These are phyloP conservation scores for Saururus chinensis DNA, from an alignment of 164 flowering plant species.

Conservation along the genomic window DNA sequence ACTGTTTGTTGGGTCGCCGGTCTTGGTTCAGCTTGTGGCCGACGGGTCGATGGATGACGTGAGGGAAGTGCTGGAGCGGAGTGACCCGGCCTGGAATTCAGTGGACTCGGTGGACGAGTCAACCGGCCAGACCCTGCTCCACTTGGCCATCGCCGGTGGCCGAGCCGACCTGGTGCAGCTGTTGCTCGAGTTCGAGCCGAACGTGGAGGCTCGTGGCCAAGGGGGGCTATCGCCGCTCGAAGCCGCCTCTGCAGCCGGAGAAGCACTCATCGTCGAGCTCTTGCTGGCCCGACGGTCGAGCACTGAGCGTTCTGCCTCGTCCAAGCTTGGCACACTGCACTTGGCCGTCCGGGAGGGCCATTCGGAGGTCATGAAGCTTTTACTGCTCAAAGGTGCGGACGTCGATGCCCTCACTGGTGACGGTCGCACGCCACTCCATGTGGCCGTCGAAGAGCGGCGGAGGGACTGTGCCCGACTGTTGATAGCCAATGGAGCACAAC, in stretches of 20 bases:
- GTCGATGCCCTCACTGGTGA: slow-evolving; percentile 35
- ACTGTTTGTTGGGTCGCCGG: slow-evolving; percentile 51
- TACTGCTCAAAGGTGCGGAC: slow-evolving; percentile 47
- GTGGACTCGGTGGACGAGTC: slow-evolving; percentile 39
- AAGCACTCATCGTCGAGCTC: slow-evolving; percentile 61
- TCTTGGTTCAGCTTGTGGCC: slow-evolving; percentile 34
- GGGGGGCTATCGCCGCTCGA: slow-evolving; percentile 51
- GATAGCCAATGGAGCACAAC: slow-evolving; percentile 34
- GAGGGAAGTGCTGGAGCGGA: slow-evolving; percentile 51
- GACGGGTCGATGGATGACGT: slow-evolving; percentile 56
- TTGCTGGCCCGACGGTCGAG: slow-evolving; percentile 40
- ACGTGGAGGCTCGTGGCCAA: slow-evolving; percentile 35
- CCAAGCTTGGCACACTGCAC: slow-evolving; percentile 45
- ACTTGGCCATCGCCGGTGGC: slow-evolving; percentile 44
- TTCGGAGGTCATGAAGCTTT: slow-evolving; percentile 43
- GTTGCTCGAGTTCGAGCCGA: slow-evolving; percentile 49
- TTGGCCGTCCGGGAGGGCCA: slow-evolving; percentile 51
- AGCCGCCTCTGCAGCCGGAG: slow-evolving; percentile 47
- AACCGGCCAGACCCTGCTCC: slow-evolving; percentile 49
- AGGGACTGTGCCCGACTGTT: slow-evolving; percentile 47
- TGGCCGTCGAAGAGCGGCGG: slow-evolving; percentile 45
- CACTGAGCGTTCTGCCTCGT: slow-evolving; percentile 31
- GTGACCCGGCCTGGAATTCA: slow-evolving; percentile 38
- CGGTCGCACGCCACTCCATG: slow-evolving; percentile 53
- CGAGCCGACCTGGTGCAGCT: slow-evolving; percentile 63